phyloP scores from a whole-genome alignment of 768 basidiomycete genomes.

The Termitomyces sp. region DNA sequence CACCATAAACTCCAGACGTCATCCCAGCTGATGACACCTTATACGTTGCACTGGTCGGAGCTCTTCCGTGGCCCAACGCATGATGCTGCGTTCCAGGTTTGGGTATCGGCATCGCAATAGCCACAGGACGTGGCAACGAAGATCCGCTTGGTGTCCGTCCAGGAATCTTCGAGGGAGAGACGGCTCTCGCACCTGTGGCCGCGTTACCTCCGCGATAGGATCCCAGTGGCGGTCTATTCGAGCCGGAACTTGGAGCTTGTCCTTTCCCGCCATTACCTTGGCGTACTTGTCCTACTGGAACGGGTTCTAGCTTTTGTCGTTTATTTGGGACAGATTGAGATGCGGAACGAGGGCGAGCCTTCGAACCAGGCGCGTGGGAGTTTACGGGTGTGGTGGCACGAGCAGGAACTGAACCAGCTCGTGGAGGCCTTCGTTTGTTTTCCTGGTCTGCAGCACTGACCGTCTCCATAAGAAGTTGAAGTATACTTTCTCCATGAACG shows the following conservation, averaged over 20 bases:
- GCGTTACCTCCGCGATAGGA: slow-evolving; percentile 38
- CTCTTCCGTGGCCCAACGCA: slow-evolving; percentile 54
- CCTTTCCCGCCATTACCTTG: slow-evolving; percentile 20
- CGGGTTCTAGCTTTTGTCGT: slow-evolving; percentile 53
- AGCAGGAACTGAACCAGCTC: slow-evolving; percentile 60
- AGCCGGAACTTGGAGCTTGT: slow-evolving; percentile 20
- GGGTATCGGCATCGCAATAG: slow-evolving; percentile 47
- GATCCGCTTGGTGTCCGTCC: slow-evolving; percentile 34
- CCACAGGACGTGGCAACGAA: slow-evolving; percentile 37
- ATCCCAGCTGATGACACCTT: slow-evolving; percentile 20
- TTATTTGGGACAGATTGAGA: slow-evolving; percentile 60
- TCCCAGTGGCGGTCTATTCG: slow-evolving; percentile 38
- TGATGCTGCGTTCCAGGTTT: slow-evolving; percentile 52
- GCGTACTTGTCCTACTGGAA: slow-evolving; percentile 17
- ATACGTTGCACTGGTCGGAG: slow-evolving; percentile 32
- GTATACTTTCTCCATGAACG: slow-evolving; percentile 79
- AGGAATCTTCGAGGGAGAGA: slow-evolving; percentile 53
- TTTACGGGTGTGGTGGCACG: slow-evolving; percentile 58
- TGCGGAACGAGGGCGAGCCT: slow-evolving; percentile 55
- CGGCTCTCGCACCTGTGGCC: slow-evolving; percentile 27
- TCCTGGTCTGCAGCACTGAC: slow-evolving; percentile 77
- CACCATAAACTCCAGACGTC: slow-evolving; percentile 26
- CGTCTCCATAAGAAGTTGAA: slow-evolving; percentile 74
- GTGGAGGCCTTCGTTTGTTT: slow-evolving; percentile 58
- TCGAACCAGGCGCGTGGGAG: slow-evolving; percentile 36